Percentiles rank a stretch among this genome's conserved stretches.
phyloP scores from a whole-genome alignment of 1,284 basidiomycete species.

The Cystobasidiaceae sp. region DNA sequence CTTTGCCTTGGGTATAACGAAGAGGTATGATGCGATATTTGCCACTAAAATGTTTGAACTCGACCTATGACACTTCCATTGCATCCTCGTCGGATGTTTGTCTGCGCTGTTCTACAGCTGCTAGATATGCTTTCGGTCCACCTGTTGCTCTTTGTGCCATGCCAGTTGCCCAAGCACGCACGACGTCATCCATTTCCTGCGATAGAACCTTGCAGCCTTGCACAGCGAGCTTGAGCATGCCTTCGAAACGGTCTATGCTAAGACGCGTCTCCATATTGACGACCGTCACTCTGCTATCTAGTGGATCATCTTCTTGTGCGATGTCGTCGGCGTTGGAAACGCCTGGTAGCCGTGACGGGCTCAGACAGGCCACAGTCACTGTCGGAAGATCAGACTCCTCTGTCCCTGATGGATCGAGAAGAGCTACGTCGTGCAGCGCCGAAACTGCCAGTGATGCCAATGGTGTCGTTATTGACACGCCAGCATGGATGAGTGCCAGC shows the following conservation, averaged over 20 bases:
- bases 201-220: constrained; percentile 31
- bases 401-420: constrained; percentile 68
- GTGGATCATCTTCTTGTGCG: neutral
- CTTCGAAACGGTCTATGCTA: constrained; percentile 85
- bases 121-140: constrained; percentile 5
- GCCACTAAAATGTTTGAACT: neutral
- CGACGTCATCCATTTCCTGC: constrained; percentile 29
- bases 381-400: constrained; percentile 89
- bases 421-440: constrained; percentile 51
- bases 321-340: neutral
- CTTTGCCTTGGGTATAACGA: constrained; percentile 2
- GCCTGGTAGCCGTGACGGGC: constrained; percentile 44
- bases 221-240: constrained; percentile 54
- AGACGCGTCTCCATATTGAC: constrained; percentile 91
- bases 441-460: constrained; percentile 75
- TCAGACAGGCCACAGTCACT: constrained; percentile 81
- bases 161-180: constrained; percentile 14
- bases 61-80: neutral
- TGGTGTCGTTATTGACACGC: constrained; percentile 85
- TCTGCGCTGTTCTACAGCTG: neutral
- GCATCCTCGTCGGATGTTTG: neutral
- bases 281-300: constrained; percentile 67
- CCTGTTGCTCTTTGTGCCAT: constrained; percentile 13
- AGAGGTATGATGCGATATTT: neutral
- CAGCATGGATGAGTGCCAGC: constrained; percentile 81